Base-by-base conservation (phyloP, 75 land plant species). In the Adiantum capillusveneris region DNA sequence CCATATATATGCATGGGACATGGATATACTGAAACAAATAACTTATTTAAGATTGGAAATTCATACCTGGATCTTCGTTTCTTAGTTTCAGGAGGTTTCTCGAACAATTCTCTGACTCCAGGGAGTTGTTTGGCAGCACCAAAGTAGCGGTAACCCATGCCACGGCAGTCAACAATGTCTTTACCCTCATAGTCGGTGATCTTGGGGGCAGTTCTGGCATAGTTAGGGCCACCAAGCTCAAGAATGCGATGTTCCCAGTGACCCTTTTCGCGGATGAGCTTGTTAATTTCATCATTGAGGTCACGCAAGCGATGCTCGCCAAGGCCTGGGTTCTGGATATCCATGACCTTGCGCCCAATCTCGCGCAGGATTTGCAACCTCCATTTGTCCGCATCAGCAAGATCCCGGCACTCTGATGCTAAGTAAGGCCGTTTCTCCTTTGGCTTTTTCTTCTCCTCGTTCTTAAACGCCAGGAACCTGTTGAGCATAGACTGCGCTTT, bases 401-500 rank as follows among this genome's bases (percentile, higher is more conserved):
- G 81, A 70, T 94, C 96, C 2, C 96, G 80, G 74, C 88, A 94
- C 72, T 90, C 90, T 2, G 98, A 89, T 56, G 98, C 98, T 30
- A 89, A 69, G 66, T 61, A 94, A 11, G 98, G 90, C 18, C 98
- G 87, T 56, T 87, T 83, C 62, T 94, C 95, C 66, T 86, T 89
- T 31, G 98, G 98, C 50, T 89, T 89, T 74, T 81, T 79, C 72
- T 89, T 89, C 76, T 81, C 76, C 72, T 83, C 86, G 11, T 76
- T 60, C 75, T 94, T 86, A 51, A 75, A 53, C 22, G 84, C 52
- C 48, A 93, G 54, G 68, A 78, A 93, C 53, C 98, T 60, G 55
- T 90, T 93, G 26, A 93, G 90, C 98, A 85, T 89, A n/a, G 98
- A 93, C 80, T 89, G 90, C 60, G 95, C 98, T 65, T 93, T 93